These are phyloP conservation scores for Hyaloscypha variabilis DNA, from an alignment of 495 filamentous ascomycete species.

Conservation along the genomic window DNA sequence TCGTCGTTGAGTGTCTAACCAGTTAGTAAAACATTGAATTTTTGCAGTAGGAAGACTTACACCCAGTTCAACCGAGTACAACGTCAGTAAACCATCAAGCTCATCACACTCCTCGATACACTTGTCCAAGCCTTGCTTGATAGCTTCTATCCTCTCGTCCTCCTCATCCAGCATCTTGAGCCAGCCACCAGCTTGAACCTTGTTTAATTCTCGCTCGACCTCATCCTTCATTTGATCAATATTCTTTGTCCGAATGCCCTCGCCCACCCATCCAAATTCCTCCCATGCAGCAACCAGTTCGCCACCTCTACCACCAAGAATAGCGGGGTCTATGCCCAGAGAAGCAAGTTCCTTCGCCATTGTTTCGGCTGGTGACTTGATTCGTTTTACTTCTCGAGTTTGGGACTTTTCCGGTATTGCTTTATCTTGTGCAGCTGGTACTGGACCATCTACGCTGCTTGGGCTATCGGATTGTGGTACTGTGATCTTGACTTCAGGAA, in stretches of 20 bases:
- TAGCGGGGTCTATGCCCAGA: conserved; percentile 69
- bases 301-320: conserved; percentile 67
- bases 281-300: conserved; percentile 76
- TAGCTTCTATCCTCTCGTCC: conserved; percentile 81
- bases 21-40: conserved; percentile 38
- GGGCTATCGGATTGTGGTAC: conserved; percentile 39
- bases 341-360: conserved; percentile 78
- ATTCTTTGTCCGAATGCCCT: conserved; percentile 67
- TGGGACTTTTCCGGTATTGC: conserved; percentile 29
- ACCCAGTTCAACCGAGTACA: conserved; percentile 92
- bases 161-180: conserved; percentile 85
- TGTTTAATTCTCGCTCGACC: conserved; percentile 82
- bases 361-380: conserved; percentile 69
- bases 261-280: conserved; percentile 89
- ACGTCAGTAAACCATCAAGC: conserved; percentile 85
- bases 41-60: conserved; percentile 53
- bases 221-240: conserved; percentile 84
- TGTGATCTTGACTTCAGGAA: conserved; percentile 56
- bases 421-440: conserved; percentile 42
- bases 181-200: conserved; percentile 92
- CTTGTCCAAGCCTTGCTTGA: conserved; percentile 82
- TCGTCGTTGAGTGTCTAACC: conserved; percentile 87
- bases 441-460: conserved; percentile 36
- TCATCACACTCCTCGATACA: conserved; percentile 94
- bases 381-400: conserved; percentile 39